Base-by-base conservation (phyloP, 2,329 filamentous ascomycete genomes). In the Hirsutella rhossiliensis region DNA sequence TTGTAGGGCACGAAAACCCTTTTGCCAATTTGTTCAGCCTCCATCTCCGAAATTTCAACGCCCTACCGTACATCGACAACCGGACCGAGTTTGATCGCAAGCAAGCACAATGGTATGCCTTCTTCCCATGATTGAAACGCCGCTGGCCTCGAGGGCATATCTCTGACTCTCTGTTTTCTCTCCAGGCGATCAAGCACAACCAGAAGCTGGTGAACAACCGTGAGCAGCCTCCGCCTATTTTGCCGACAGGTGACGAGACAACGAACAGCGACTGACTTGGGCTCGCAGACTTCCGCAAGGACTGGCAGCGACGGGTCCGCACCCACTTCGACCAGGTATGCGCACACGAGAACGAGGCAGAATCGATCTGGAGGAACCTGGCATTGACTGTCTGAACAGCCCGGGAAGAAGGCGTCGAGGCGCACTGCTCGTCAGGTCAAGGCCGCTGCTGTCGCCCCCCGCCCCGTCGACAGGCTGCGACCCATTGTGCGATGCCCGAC, bases 271-370 rank as follows among this genome's bases (percentile, higher is more conserved):
- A 66, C 71, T 72, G 60, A 69, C 60, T 48, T 23, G 53, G 50
- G 20, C 42, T 45, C 45, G 56, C 64, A 92, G 86, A 96, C 71
- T 95, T 95, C 87, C 89, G 87, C 76, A 96, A 95, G 87, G 89
- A 98, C 80, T 98, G 92, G 92, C 89, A 97, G 75, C 87, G 88
- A 76, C 87, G 89, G 76, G 92, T 98, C 68, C 87, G 88, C 75
- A 86, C 87, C 73, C 92, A 98, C 81, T 98, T 98, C 78, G 88
- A 98, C 80, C 92, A 97, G 88, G 90, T 94, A 90, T 75, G 66
- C 52, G 53, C 52, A 38, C 41, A 43, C 28, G 17, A 40, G 17
- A 3, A 27, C 34, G 34, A 45, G n/a, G 29, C 38, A 46, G 39
- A 39, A 18, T 42, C 28, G 40, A 18, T 41, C 28, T 38, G n/a